phyloP scores from a whole-genome alignment of 352 stramenopile genomes.

The Pythium utonaiense region DNA sequence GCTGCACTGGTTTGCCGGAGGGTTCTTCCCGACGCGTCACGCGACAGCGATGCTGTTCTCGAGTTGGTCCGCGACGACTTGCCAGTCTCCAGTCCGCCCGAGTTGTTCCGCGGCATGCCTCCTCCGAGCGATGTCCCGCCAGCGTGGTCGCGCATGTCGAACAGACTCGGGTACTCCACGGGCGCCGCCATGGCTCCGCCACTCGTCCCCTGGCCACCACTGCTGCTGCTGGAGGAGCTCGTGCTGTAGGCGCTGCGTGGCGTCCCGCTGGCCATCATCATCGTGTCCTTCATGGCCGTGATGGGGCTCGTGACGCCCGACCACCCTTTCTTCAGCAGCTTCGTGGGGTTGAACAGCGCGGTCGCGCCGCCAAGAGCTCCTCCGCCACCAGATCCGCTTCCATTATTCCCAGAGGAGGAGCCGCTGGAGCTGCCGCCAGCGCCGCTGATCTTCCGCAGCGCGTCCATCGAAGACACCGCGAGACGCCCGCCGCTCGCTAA shows the following conservation, averaged over 20 bases:
- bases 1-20: not conserved
- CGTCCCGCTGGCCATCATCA: slow-evolving; percentile 39
- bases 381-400: not conserved
- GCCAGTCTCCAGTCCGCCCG: not conserved
- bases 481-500: not conserved
- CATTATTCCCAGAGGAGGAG: not conserved
- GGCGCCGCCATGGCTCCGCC: slow-evolving; percentile 26
- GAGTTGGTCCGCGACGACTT: slow-evolving; percentile 12
- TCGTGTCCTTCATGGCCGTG: slow-evolving; percentile 56
- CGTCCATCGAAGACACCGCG: slow-evolving; percentile 14
- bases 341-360: slow-evolving; percentile 52
- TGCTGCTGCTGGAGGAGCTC: slow-evolving; percentile 6
- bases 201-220: not conserved
- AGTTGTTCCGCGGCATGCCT: not conserved
- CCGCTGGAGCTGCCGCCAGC: not conserved
- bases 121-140: slow-evolving; percentile 32
- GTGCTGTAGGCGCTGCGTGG: slow-evolving; percentile 26
- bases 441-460: slow-evolving; percentile 21
- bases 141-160: slow-evolving; percentile 48
- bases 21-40: slow-evolving; percentile 1
- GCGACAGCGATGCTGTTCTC: slow-evolving; percentile 6
- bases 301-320: slow-evolving; percentile 61
- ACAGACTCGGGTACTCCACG: slow-evolving; percentile 69
- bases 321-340: slow-evolving; percentile 66
- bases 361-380: slow-evolving; percentile 15